Conservation (phyloP, 495 filamentous ascomycete species). For the Neurospora sp. region DNA sequence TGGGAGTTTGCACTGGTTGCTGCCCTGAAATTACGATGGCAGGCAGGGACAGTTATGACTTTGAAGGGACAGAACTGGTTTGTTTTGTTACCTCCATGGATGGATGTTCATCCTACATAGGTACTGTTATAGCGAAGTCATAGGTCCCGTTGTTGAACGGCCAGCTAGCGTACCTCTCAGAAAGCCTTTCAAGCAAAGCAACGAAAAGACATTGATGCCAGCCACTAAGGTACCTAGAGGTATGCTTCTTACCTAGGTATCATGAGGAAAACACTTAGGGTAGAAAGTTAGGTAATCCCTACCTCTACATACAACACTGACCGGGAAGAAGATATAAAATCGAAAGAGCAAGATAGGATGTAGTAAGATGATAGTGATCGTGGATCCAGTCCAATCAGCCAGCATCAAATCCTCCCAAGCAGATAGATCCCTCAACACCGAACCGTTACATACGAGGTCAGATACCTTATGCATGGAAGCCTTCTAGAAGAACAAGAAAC, state of each 20-base stretch:
- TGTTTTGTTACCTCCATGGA: not conserved
- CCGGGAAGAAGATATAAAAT: too few relatives aligned
- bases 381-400: too few relatives aligned
- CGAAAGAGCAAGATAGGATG: too few relatives aligned
- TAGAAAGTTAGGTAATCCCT: too few relatives aligned
- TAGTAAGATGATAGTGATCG: too few relatives aligned
- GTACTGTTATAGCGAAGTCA: not conserved
- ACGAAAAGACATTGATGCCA: not conserved
- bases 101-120: not conserved
- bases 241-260: not conserved
- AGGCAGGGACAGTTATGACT: not conserved
- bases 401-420: too few relatives aligned
- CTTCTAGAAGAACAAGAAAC: not conserved
- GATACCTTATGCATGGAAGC: not conserved
- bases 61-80: not conserved
- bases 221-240: not conserved
- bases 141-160: not conserved
- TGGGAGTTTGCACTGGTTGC: not conserved
- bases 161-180: not conserved
- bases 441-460: too few relatives aligned
- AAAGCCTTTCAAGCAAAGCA: not conserved
- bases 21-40: not conserved
- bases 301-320: too few relatives aligned
- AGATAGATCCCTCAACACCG: too few relatives aligned
- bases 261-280: not conserved